Evolutionary conservation across 2,329 filamentous ascomycete genomes (phyloP).

Genomic region (Cladophialophora exuberans): DNA sequence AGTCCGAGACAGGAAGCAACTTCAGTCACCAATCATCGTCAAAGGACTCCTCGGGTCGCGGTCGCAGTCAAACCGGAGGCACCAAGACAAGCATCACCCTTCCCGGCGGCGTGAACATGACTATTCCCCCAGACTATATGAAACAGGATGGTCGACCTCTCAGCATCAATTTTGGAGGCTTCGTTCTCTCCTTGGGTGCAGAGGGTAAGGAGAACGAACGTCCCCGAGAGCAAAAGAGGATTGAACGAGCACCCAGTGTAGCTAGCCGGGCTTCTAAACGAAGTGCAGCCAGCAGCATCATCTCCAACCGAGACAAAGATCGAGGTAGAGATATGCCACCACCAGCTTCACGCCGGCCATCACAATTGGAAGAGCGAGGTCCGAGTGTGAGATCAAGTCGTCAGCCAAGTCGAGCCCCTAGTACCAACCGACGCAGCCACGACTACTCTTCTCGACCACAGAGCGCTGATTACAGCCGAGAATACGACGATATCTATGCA

Average conservation of each 20-base stretch:
- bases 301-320: slow-evolving; percentile 14
- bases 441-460: slow-evolving; percentile 20
- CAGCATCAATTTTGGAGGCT: slow-evolving; percentile 24
- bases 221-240: slow-evolving; percentile 24
- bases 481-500: slow-evolving; percentile 17
- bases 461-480: slow-evolving; percentile 11
- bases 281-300: slow-evolving; percentile 23
- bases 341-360: slow-evolving; percentile 20
- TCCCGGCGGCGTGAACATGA: slow-evolving; percentile 24
- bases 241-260: slow-evolving; percentile 28
- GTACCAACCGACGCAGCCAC: slow-evolving; percentile 11
- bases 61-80: slow-evolving; percentile 22
- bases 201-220: slow-evolving; percentile 20
- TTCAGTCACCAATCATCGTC: slow-evolving; percentile 33
- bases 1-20: slow-evolving; percentile 32
- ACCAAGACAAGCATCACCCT: slow-evolving; percentile 25
- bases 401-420: slow-evolving; percentile 26
- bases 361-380: slow-evolving; percentile 22
- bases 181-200: slow-evolving; percentile 19
- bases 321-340: slow-evolving; percentile 9
- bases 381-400: slow-evolving; percentile 21
- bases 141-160: slow-evolving; percentile 24
- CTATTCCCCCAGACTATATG: slow-evolving; percentile 26
- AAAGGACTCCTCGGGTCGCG: slow-evolving; percentile 32
- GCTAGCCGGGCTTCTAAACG: slow-evolving; percentile 23